Evolutionary conservation across 164 flowering plant genomes (phyloP), one percentile per base, ranked within the genome.

Genomic region (Aristolochia fimbriata): DNA sequence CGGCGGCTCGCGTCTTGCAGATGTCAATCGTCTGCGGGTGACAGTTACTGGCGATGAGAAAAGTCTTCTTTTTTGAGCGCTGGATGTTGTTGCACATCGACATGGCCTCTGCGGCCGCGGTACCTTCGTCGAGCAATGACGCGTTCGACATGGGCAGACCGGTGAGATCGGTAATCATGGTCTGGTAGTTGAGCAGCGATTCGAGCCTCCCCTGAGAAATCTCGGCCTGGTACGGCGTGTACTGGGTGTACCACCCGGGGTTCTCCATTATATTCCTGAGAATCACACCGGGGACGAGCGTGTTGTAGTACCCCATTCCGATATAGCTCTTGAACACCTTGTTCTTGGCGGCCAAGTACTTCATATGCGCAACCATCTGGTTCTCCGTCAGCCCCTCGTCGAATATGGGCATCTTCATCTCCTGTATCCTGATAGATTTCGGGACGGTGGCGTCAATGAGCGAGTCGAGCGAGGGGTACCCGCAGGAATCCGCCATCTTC

Each of bases 21-120:
- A 93, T 55, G 73, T 90, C 96, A 50, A 93, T 84, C 3, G 99
- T 88, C 58, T 93, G 97, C 0, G 97, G 97, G 67, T 90, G 97
- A 47, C 94, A 86, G 62, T 86, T 85, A 60, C 69, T 82, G n/a
- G 97, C 91, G 58, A 93, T 86, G 15, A 93, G 12, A 64, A 93
- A 93, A 1, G 96, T 88, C 68, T 88, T 93, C 76, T 83, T 87
- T 76, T 90, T 90, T 13, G 93, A 80, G 65, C 87, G 88, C 57
- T 15, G 70, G 48, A 90, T 93, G 64, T 81, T 85, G 58, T 88
- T 88, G 76, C 99, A 93, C 97, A 93, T 90, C 4, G 99, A 79
- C 99, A 93, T 93, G 10, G 99, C 99, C 78, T 93, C 99, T 0
- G 99, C 99, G 1, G 97, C 97, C 0, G 99, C 97, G 1, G 99